Evolutionary conservation across 2,329 filamentous ascomycete species (phyloP).

Genomic region (Cladosporium sp.): DNA sequence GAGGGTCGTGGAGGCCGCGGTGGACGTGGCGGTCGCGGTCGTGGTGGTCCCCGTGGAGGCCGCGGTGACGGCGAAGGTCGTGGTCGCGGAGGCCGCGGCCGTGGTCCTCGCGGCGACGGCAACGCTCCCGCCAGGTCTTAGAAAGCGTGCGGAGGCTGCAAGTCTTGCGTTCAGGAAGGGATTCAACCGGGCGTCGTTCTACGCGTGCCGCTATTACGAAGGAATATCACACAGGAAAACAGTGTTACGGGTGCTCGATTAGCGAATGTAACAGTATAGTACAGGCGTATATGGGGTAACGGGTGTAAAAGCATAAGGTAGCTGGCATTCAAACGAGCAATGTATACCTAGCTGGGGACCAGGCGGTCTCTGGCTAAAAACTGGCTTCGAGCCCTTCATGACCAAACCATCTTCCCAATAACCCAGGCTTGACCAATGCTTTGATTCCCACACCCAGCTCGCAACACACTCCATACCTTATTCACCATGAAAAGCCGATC

Average conservation of each 20-base stretch:
- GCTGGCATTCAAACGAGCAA: constrained; percentile 12
- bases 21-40: constrained; percentile 41
- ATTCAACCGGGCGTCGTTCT: not conserved
- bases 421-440: too few relatives aligned
- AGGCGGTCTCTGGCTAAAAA: not conserved
- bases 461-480: too few relatives aligned
- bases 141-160: not conserved
- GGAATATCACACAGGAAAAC: not conserved
- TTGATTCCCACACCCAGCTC: too few relatives aligned
- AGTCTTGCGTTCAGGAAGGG: not conserved
- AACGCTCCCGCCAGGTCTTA: constrained; percentile 14
- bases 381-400: constrained; percentile 5
- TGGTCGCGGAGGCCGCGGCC: constrained; percentile 26
- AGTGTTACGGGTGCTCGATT: constrained; percentile 4
- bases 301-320: constrained; percentile 14
- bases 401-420: not conserved
- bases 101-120: constrained; percentile 22
- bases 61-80: constrained; percentile 31
- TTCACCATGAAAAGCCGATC: too few relatives aligned
- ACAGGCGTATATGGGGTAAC: constrained; percentile 15
- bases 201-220: not conserved
- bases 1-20: constrained; percentile 32
- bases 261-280: constrained; percentile 16
- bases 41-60: constrained; percentile 41
- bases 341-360: constrained; percentile 8